These are phyloP conservation scores for Phytophthora tubulina DNA, from an alignment of 352 stramenopile genomes.

Conservation along the genomic window DNA sequence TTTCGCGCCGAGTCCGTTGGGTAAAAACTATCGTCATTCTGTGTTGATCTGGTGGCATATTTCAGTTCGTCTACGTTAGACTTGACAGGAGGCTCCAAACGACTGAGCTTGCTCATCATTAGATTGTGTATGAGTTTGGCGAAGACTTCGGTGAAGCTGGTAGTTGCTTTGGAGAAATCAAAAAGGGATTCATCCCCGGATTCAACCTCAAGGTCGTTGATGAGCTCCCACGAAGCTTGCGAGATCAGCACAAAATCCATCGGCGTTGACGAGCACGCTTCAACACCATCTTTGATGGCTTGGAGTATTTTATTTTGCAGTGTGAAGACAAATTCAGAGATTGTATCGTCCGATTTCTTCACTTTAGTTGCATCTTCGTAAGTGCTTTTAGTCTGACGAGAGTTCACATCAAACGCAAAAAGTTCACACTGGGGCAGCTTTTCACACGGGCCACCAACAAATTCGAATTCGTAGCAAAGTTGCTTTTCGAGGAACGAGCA, in stretches of 20 bases:
- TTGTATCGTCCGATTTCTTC: background rate
- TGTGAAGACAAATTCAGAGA: constrained; percentile 25
- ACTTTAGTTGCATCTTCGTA: background rate
- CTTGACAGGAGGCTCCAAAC: constrained; percentile 25
- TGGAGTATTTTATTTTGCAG: constrained; percentile 53
- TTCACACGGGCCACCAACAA: constrained; percentile 50
- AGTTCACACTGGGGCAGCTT: constrained; percentile 36
- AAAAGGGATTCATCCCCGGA: background rate
- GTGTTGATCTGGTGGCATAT: background rate
- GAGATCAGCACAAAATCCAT: constrained; percentile 64
- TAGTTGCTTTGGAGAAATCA: background rate
- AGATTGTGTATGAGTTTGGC: constrained; percentile 50
- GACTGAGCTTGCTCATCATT: constrained; percentile 47
- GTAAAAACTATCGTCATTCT: constrained; percentile 24
- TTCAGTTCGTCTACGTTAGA: background rate
- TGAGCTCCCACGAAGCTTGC: constrained; percentile 66
- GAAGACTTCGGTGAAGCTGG: constrained; percentile 39
- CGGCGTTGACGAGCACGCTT: constrained; percentile 18
- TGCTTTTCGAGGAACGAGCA: constrained; percentile 52
- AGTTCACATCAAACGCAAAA: constrained; percentile 34
- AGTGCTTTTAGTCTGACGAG: background rate
- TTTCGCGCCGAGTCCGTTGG: constrained; percentile 55
- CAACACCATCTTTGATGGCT: constrained; percentile 43
- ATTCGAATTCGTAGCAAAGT: constrained; percentile 41
- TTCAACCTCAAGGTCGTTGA: constrained; percentile 52